These are phyloP conservation scores for Phytopythium litorale DNA, from an alignment of 352 stramenopile genomes.

Conservation along the genomic window DNA sequence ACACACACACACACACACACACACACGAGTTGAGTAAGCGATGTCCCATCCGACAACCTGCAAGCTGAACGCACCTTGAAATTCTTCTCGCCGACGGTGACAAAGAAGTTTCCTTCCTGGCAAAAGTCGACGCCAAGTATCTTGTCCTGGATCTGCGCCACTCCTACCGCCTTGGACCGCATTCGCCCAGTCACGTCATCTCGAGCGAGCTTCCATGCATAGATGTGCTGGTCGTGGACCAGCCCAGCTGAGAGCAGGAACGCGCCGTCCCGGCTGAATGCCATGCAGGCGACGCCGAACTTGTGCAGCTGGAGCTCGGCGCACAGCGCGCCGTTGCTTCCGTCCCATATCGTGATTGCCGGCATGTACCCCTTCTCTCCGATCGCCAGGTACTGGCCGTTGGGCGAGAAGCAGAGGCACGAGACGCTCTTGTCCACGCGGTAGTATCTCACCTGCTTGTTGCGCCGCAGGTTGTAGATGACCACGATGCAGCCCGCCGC, in stretches of 20 bases:
- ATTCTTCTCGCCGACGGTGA: conserved; percentile 78
- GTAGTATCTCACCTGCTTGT: conserved; percentile 89
- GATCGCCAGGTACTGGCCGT: conserved; percentile 81
- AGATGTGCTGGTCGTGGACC: conserved; percentile 80
- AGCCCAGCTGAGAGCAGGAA: conserved; percentile 71
- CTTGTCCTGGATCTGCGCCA: conserved; percentile 59
- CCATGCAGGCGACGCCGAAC: conserved; percentile 78
- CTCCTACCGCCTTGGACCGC: conserved; percentile 34
- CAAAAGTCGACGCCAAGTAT: conserved; percentile 70
- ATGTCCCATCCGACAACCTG: too few relatives aligned
- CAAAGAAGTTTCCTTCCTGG: conserved; percentile 70
- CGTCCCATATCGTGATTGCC: conserved; percentile 86
- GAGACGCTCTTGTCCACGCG: conserved; percentile 83
- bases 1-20: too few relatives aligned
- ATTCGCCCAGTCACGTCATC: conserved; percentile 15
- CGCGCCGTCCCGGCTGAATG: conserved; percentile 62
- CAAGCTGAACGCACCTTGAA: conserved; percentile 40
- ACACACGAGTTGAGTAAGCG: neutral
- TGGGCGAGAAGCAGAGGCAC: conserved; percentile 80
- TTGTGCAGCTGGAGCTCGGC: conserved; percentile 79
- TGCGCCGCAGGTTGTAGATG: conserved; percentile 83
- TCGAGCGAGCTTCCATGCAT: conserved; percentile 59
- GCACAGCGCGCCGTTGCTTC: conserved; percentile 68
- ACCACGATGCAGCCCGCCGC: conserved; percentile 86
- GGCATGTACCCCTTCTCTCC: conserved; percentile 84